Evolutionary conservation across 1,284 basidiomycete genomes (phyloP), one percentile per base, ranked within the genome.

Genomic region (Malassezia obtusa): DNA sequence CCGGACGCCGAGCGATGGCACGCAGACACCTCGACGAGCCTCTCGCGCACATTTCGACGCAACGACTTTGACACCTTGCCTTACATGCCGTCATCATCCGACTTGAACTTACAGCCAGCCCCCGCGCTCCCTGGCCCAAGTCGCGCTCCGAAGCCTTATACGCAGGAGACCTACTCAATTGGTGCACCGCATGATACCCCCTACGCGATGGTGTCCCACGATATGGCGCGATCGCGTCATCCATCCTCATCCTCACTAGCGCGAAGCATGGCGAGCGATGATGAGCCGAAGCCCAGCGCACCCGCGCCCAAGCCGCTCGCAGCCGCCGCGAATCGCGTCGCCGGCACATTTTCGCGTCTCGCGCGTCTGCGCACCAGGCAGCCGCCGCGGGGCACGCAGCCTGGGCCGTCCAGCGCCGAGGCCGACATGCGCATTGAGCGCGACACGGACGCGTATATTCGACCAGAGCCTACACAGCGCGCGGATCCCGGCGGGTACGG

Each of bases 331-430:
- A 56, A 46, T 28, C 48, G 53, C 7, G 44, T 56, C 4, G 53
- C 53, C 1, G 53, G 53, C 4, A 49, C 53, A 1, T 46, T 50
- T 31, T 56, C 53, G 21, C 53, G 53, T 4, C 43, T 56, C 11
- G 44, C 53, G 9, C 48, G 49, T n/a, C 47, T 55, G 32, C 52
- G 45, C 17, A 26, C 9, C 24, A 33, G 43, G 8, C 39, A 22
- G 26, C 5, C 26, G 12, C 19, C 25, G n/a, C 28, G 39, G 8
- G n/a, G 24, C 7, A 2, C 37, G 12, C 40, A 9, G 15, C 12
- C 43, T 7, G 22, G 12, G 28, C 43, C 28, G 28, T 22, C 15
- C 43, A 19, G 28, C 22, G 35, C 47, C 44, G 57, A 57, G 28
- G 43, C 30, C 6, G 30, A 24, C 19, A 8, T 21, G 24, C 40